phyloP scores from a whole-genome alignment of 2,329 filamentous ascomycete species.

The Hymenotorrendiella dingleyae region DNA sequence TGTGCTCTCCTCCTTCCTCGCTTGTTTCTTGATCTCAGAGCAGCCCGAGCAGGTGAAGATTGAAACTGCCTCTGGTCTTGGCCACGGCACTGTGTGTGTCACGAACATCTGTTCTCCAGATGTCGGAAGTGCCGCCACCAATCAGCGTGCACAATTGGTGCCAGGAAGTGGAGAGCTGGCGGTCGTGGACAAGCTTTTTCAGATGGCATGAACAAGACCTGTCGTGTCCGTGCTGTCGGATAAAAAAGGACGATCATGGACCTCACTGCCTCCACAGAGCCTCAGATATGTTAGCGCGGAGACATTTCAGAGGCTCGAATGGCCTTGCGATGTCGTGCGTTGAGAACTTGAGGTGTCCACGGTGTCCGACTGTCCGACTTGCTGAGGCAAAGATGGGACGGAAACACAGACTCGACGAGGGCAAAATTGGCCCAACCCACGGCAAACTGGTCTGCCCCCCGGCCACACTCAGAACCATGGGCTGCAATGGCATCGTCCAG shows the following conservation, averaged over 20 bases:
- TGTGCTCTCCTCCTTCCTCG: background rate
- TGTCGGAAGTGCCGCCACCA: background rate
- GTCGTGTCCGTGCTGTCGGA: background rate
- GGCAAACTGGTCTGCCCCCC: no score
- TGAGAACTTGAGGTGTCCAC: background rate
- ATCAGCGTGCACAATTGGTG: background rate
- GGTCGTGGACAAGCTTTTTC: background rate
- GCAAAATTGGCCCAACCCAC: no score
- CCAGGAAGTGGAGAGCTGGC: background rate
- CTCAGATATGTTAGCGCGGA: background rate
- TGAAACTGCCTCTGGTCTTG: background rate
- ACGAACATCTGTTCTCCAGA: slow-evolving; percentile 4
- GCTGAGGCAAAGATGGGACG: background rate
- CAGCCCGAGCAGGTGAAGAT: background rate
- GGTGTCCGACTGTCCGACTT: background rate
- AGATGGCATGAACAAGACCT: slow-evolving; percentile 6
- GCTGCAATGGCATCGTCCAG: background rate
- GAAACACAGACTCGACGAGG: background rate
- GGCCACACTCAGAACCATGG: background rate
- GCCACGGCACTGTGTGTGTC: background rate
- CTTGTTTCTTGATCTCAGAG: background rate
- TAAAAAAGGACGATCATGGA: background rate
- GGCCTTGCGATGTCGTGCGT: background rate
- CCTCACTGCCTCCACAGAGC: background rate
- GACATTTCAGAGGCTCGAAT: background rate